Evolutionary conservation across 805 yeast genomes (phyloP).

Genomic region (Starmerella tilneyi): DNA sequence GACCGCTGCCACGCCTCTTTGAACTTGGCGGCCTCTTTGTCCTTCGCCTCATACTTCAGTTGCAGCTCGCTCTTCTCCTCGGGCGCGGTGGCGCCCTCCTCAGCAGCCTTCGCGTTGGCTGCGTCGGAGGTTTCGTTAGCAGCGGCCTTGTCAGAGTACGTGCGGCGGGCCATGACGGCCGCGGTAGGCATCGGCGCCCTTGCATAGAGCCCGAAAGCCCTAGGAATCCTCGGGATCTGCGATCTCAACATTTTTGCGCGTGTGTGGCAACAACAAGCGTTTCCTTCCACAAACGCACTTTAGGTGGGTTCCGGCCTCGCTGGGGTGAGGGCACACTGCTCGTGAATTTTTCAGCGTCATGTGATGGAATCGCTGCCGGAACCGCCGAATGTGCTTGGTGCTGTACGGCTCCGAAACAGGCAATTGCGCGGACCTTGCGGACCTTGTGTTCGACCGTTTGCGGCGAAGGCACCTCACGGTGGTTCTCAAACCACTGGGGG

Average conservation of each 20-base stretch:
- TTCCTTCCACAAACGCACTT: too few species aligned
- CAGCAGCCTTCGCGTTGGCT: slow-evolving; percentile 18
- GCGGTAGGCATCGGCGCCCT: background rate
- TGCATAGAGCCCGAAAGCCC: slow-evolving; percentile 4
- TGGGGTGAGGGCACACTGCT: background rate
- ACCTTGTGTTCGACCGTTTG: slow-evolving; percentile 45
- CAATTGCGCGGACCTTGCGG: slow-evolving; percentile 76
- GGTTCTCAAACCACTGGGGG: slow-evolving; percentile 40
- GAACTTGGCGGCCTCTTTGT: slow-evolving; percentile 60
- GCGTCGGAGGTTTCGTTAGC: slow-evolving; percentile 6
- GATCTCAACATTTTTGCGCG: slow-evolving; percentile 8
- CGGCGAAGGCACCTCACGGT: slow-evolving; percentile 38
- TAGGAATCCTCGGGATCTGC: slow-evolving; percentile 4
- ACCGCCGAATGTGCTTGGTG: slow-evolving; percentile 29
- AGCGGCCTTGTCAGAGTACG: slow-evolving; percentile 9
- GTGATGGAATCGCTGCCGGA: background rate
- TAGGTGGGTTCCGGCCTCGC: background rate
- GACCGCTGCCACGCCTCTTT: slow-evolving; percentile 76
- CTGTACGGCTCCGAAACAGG: slow-evolving; percentile 92
- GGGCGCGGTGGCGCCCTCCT: slow-evolving; percentile 25
- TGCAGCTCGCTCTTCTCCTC: slow-evolving; percentile 34
- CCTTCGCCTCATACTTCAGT: slow-evolving; percentile 45
- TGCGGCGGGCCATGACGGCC: slow-evolving; percentile 1
- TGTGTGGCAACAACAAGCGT: too few species aligned
- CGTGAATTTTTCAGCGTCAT: background rate